These are phyloP conservation scores for Piedraia hortae DNA, from an alignment of 2,329 filamentous ascomycete species.

Conservation along the genomic window DNA sequence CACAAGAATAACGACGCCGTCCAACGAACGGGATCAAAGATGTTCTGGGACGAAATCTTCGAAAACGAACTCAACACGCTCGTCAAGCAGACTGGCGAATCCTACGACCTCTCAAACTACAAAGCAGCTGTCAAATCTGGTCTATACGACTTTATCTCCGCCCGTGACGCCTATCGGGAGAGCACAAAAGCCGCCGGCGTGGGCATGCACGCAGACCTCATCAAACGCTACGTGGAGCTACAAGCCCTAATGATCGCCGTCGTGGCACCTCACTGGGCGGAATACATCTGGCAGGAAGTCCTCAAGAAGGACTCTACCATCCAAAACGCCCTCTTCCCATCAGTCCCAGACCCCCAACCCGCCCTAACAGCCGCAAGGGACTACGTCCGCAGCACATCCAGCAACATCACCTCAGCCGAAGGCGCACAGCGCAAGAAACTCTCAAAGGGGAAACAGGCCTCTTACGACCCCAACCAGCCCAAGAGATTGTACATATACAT, in stretches of 20 bases:
- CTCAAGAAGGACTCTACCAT: constrained; percentile 49
- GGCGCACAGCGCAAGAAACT: constrained; percentile 63
- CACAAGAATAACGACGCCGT: constrained; percentile 26
- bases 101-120: constrained; percentile 58
- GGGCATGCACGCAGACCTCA: constrained; percentile 62
- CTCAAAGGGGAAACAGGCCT: constrained; percentile 64
- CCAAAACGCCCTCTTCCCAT: constrained; percentile 52
- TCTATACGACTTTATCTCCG: constrained; percentile 72
- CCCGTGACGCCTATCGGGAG: constrained; percentile 78
- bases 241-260: constrained; percentile 61
- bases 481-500: constrained; percentile 78
- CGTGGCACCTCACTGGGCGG: constrained; percentile 77
- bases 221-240: constrained; percentile 57
- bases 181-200: constrained; percentile 47
- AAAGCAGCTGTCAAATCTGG: constrained; percentile 60
- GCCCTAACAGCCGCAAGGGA: constrained; percentile 49
- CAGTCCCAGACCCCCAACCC: constrained; percentile 35
- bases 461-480: constrained; percentile 70
- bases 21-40: constrained; percentile 46
- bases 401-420: constrained; percentile 67
- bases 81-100: constrained; percentile 47
- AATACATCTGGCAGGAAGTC: constrained; percentile 83
- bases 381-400: constrained; percentile 49
- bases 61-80: constrained; percentile 75
- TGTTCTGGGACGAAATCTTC: constrained; percentile 71